These are phyloP conservation scores for Huntiella omanensis DNA, from an alignment of 2,329 filamentous ascomycete species.

Conservation along the genomic window DNA sequence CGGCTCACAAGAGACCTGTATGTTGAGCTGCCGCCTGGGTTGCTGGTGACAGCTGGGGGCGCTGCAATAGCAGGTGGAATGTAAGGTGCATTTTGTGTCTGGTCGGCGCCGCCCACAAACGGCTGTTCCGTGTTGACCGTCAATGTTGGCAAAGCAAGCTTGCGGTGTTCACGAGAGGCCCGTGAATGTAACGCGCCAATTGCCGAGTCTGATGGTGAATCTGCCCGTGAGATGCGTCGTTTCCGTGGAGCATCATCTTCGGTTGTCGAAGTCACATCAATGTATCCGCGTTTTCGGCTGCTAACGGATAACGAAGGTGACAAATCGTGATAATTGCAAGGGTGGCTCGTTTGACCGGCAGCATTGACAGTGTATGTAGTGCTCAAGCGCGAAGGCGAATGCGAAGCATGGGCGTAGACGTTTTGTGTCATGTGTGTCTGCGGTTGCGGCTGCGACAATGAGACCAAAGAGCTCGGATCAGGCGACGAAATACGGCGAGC, in stretches of 20 bases:
- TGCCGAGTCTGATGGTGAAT: not conserved
- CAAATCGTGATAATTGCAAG: constrained; percentile 4
- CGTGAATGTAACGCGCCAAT: not conserved
- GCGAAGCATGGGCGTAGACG: constrained; percentile 3
- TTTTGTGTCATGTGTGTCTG: not conserved
- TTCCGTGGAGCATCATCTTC: constrained; percentile 8
- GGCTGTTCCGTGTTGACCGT: constrained; percentile 1
- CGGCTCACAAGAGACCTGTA: not conserved
- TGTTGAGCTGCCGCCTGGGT: not conserved
- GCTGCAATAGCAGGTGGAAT: not conserved
- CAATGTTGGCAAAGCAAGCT: constrained; percentile 6
- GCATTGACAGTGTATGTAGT: constrained; percentile 2
- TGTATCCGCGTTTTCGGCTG: constrained; percentile 13
- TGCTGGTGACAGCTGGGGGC: not conserved
- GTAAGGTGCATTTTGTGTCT: not conserved
- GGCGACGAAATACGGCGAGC: constrained; percentile 30
- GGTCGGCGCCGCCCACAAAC: not conserved
- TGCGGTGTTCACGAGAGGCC: not conserved
- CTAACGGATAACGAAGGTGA: constrained; percentile 7
- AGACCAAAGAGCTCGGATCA: constrained; percentile 1
- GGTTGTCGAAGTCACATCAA: constrained; percentile 1
- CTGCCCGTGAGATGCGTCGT: not conserved
- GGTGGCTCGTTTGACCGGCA: not conserved
- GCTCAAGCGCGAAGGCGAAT: constrained; percentile 8
- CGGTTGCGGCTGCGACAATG: not conserved